Base-by-base conservation (phyloP, 257 asterid species). In the Petunia secreta region DNA sequence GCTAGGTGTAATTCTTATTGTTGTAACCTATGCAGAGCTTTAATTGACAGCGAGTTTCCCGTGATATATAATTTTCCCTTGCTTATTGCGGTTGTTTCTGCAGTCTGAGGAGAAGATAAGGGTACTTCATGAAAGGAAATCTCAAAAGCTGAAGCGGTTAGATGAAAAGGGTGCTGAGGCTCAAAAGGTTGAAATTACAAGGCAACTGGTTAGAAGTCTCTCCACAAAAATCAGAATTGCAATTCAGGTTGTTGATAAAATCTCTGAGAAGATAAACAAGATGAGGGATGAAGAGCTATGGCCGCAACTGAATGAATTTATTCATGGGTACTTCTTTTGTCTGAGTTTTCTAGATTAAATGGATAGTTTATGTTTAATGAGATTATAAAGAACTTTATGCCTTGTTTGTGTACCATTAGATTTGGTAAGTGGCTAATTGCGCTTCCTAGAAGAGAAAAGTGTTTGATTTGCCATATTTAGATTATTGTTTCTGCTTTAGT, bases 81-180 rank as follows among this genome's bases (percentile, higher is more conserved):
- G 58, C 79, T 55, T 44, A 14, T 38, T 25, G 14, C 48, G 59
- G 50, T 37, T 54, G 44, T 63, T 14, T 87, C 67, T 86, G 78
- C 90, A 94, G 98, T 92, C 83, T 75, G 99, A 96, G 91, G 99
- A 96, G 87, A 94, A 87, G 88, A 96, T 90, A 97, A 90, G 99
- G 88, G 75, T 96, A 62, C 89, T 85, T 6, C 98, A 94, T 60
- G 98, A 94, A 81, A 86, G 82, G 59, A 96, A 92, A 83, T 53
- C 91, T 73, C 82, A 77, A 83, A 96, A 87, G 88, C 84, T 96
- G 83, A 88, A 88, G 89, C 90, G 85, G 38, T 84, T 94, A 87
- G 97, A 91, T 63, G 92, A 93, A 84, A 91, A 53, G 85, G 99
- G 99, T 57, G 97, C 98, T 3, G 99, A 94, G 91, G 83, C 91